These are phyloP conservation scores for Trapa incisa DNA, from an alignment of 345 rosid genomes.

Conservation along the genomic window DNA sequence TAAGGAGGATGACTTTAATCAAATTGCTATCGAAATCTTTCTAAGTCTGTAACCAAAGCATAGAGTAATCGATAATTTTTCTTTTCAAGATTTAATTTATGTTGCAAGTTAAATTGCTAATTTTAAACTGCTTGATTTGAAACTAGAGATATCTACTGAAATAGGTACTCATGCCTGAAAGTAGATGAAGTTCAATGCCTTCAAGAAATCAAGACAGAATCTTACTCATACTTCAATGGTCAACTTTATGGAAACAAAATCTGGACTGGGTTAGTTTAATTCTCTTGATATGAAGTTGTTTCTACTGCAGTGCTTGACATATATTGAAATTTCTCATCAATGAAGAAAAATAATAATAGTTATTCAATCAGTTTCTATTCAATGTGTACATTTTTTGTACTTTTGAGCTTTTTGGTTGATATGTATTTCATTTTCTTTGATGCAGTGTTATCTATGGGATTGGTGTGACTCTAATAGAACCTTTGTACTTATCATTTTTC, in stretches of 20 bases:
- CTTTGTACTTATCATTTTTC: constrained; percentile 53
- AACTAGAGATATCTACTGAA: constrained; percentile 8
- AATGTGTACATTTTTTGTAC: not conserved
- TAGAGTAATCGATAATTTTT: not conserved
- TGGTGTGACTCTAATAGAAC: constrained; percentile 73
- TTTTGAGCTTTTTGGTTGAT: not conserved
- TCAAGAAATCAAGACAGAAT: constrained; percentile 44
- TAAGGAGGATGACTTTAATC: not conserved
- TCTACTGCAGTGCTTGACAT: not conserved
- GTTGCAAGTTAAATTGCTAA: not conserved
- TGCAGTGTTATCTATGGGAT: constrained; percentile 58
- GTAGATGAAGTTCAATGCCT: constrained; percentile 52
- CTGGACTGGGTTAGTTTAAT: constrained; percentile 67
- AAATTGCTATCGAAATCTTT: not conserved
- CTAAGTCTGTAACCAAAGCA: not conserved
- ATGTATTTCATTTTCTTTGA: not conserved
- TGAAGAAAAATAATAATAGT: not conserved
- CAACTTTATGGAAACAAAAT: constrained; percentile 66
- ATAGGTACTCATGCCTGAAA: constrained; percentile 50
- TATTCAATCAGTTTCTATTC: not conserved
- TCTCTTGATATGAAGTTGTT: constrained; percentile 1
- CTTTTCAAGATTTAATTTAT: not conserved
- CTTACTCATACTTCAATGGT: constrained; percentile 66
- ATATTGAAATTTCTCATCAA: not conserved
- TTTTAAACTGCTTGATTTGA: not conserved